Conservation (phyloP, 371 early-diverging fungal species). For the Mucor lusitanicus region DNA sequence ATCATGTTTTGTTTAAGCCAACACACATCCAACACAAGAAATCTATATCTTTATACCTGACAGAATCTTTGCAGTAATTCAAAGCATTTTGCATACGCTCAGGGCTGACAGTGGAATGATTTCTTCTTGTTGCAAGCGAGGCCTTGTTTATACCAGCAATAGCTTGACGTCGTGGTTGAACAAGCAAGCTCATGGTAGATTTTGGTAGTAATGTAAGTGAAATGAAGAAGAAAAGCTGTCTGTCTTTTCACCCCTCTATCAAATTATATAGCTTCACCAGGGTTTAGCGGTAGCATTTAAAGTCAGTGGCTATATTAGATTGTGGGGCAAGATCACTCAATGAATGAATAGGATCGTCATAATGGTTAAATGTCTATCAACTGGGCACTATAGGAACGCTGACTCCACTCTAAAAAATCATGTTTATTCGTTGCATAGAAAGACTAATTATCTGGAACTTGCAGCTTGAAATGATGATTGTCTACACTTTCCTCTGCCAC, state of each 20-base stretch:
- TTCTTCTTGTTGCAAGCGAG: neutral
- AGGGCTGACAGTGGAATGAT: constrained; percentile 5
- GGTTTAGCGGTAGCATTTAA: neutral
- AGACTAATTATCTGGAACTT: neutral
- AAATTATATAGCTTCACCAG: neutral
- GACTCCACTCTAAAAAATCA: too few species aligned
- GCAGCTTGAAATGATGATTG: neutral
- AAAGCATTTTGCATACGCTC: constrained; percentile 28
- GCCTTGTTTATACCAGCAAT: neutral
- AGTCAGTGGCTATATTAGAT: neutral
- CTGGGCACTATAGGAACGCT: too few species aligned
- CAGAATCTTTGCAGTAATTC: constrained; percentile 43
- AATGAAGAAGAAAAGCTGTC: neutral
- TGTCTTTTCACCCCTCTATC: neutral
- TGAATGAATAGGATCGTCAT: too few species aligned
- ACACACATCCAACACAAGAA: neutral
- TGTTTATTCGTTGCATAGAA: too few species aligned
- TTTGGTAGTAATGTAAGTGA: neutral
- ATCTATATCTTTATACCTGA: constrained; percentile 29
- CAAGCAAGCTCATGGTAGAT: neutral
- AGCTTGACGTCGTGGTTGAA: neutral
- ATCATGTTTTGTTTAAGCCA: neutral
- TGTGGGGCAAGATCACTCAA: neutral
- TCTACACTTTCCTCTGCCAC: neutral
- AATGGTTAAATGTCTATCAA: too few species aligned